Conservation (phyloP, 345 rosid genomes). For the Eucalyptus caleyi region DNA sequence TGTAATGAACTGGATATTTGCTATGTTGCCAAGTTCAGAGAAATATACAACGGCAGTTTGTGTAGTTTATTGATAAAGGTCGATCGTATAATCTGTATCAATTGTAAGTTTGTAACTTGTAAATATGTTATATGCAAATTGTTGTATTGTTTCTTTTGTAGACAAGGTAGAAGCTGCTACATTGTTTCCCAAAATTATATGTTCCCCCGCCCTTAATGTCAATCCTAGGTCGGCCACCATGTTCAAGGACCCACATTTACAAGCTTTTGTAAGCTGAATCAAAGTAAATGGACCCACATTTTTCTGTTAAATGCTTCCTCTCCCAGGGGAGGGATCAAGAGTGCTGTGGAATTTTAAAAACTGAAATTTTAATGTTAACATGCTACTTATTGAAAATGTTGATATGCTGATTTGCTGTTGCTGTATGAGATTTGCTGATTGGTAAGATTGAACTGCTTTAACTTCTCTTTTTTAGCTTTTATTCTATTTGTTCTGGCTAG, state of each 20-base stretch:
- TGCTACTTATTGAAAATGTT: neutral
- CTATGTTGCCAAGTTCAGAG: neutral
- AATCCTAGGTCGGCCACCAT: neutral
- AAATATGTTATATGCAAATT: neutral
- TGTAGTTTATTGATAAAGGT: neutral
- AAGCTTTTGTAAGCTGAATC: neutral
- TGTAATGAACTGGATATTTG: neutral
- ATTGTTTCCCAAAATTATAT: neutral
- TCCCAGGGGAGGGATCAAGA: neutral
- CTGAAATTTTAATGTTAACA: neutral
- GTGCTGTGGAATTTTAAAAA: neutral
- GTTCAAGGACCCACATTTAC: neutral
- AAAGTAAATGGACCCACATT: neutral
- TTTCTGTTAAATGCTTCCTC: neutral
- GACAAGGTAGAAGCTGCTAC: neutral
- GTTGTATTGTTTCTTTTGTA: neutral
- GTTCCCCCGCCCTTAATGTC: neutral
- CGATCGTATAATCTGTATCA: neutral
- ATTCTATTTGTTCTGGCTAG: neutral
- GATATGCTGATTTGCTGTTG: neutral
- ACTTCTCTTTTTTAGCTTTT: neutral
- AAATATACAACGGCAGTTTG: neutral
- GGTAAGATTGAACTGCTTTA: neutral
- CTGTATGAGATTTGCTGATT: neutral
- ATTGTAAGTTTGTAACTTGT: neutral